Evolutionary conservation across 2,329 filamentous ascomycete species (phyloP), one percentile per base, ranked within the genome.

Genomic region (Calycina herbarum): DNA sequence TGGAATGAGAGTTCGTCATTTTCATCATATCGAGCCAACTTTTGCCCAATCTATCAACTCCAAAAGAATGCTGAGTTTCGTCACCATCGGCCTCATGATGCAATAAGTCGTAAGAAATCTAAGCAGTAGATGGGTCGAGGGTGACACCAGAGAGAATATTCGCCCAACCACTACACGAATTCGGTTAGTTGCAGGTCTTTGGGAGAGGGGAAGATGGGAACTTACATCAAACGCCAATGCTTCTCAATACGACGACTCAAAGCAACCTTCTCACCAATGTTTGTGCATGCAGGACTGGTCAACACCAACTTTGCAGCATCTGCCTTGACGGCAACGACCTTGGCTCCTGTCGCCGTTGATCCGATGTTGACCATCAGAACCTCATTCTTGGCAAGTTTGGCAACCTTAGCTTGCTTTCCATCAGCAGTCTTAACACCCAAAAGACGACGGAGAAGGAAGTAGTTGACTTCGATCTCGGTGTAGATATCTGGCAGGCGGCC

Each of bases 361-460:
- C 95, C 95, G 77, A 99, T 99, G 85, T 99, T 99, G 72, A 99
- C 95, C 95, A 99, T 98, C 80, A 99, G 90, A 76, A 98, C 93
- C 80, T 99, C 95, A 82, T 97, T 97, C 89, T 98, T 99, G 65
- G 93, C 85, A 71, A 99, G 85, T 84, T 99, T 99, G 74, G 94
- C 93, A 72, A 99, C 95, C 89, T 99, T 99, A 76, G 94, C 94
- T 82, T 98, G 95, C 85, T 99, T 99, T 78, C 95, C 95, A 73
- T 99, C 95, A 69, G 94, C 93, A 58, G 95, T 97, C 83, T 96
- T 94, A 75, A 99, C 95, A 88, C 95, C 95, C 65, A 99, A 87
- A 69, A 99, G 85, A 74, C 95, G 88, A 75, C 94, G 91, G 69
- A 99, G 89, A 68, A 99, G 86, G 86, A 98, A 99, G 85, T 98